Evolutionary conservation across 176 grass and related monocot genomes (phyloP).

Genomic region (Dendrocalamus sinicus): DNA sequence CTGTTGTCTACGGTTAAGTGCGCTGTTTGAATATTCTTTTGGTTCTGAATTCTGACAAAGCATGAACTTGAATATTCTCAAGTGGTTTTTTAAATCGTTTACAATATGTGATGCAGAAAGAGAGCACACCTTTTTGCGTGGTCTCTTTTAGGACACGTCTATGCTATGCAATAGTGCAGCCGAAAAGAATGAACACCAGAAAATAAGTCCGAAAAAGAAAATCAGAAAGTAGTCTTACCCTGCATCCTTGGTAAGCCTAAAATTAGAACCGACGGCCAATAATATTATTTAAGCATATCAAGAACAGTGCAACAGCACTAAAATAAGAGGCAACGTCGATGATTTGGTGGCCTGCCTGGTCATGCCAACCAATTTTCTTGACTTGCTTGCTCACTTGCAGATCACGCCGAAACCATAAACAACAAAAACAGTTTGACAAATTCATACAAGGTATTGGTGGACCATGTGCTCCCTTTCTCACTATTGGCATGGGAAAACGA

Average conservation of each 20-base stretch:
- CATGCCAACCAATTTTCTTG: conserved; percentile 14
- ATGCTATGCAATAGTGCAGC: background rate
- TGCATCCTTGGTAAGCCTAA: background rate
- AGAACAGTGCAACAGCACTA: conserved; percentile 5
- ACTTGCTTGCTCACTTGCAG: conserved; percentile 21
- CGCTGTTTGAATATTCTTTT: conserved; percentile 22
- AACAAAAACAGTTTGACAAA: background rate
- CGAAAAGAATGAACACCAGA: background rate
- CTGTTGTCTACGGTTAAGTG: background rate
- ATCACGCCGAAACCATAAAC: conserved; percentile 21
- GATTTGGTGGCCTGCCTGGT: conserved; percentile 11
- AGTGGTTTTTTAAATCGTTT: background rate
- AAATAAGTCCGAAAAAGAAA: background rate
- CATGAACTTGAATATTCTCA: background rate
- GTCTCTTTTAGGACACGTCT: background rate
- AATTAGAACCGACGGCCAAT: background rate
- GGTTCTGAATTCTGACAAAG: background rate
- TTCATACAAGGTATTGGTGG: background rate
- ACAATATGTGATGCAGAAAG: background rate
- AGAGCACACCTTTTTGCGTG: background rate
- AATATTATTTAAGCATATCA: background rate
- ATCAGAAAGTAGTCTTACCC: background rate
- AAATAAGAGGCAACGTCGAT: background rate
- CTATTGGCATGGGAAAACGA: background rate
- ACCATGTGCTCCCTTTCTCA: conserved; percentile 5